These are phyloP conservation scores for Emergomyces orientalis DNA, from an alignment of 2,329 filamentous ascomycete genomes.

Conservation along the genomic window DNA sequence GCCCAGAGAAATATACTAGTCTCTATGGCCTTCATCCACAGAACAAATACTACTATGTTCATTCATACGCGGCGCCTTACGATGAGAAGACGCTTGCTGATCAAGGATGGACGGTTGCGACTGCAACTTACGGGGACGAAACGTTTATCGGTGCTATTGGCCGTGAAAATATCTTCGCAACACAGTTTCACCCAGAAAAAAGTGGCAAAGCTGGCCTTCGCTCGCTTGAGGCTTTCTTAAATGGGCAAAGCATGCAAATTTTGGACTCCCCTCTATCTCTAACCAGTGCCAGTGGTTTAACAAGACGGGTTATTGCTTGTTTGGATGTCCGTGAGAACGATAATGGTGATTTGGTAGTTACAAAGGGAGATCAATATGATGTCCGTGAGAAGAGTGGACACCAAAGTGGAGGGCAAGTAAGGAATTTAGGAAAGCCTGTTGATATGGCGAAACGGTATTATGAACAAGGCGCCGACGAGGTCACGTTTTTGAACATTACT, in stretches of 20 bases:
- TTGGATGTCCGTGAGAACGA: slow-evolving; percentile 94
- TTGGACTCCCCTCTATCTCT: slow-evolving; percentile 32
- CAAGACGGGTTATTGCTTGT: slow-evolving; percentile 88
- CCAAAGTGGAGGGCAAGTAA: slow-evolving; percentile 53
- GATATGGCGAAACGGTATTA: slow-evolving; percentile 92
- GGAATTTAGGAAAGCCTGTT: slow-evolving; percentile 93
- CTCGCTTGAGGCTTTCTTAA: slow-evolving; percentile 74
- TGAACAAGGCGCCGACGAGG: slow-evolving; percentile 89
- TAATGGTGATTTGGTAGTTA: slow-evolving; percentile 87
- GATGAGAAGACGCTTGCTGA: slow-evolving; percentile 61
- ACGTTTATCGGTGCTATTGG: slow-evolving; percentile 87
- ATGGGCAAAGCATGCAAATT: slow-evolving; percentile 53
- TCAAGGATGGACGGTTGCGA: slow-evolving; percentile 86
- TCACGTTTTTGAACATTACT: slow-evolving; percentile 97
- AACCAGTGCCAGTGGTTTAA: slow-evolving; percentile 56
- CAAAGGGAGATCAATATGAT: slow-evolving; percentile 97
- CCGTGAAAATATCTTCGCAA: slow-evolving; percentile 74
- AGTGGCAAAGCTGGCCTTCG: slow-evolving; percentile 81
- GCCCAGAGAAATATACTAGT: slow-evolving; percentile 38
- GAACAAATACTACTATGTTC: slow-evolving; percentile 98
- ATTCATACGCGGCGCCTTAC: slow-evolving; percentile 84
- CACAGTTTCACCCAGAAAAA: slow-evolving; percentile 98
- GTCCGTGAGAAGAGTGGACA: slow-evolving; percentile 73
- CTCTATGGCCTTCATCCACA: slow-evolving; percentile 70
- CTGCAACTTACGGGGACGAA: slow-evolving; percentile 75